Evolutionary conservation across 352 stramenopile species (phyloP).

Genomic region (Nothophytophthora sp.): DNA sequence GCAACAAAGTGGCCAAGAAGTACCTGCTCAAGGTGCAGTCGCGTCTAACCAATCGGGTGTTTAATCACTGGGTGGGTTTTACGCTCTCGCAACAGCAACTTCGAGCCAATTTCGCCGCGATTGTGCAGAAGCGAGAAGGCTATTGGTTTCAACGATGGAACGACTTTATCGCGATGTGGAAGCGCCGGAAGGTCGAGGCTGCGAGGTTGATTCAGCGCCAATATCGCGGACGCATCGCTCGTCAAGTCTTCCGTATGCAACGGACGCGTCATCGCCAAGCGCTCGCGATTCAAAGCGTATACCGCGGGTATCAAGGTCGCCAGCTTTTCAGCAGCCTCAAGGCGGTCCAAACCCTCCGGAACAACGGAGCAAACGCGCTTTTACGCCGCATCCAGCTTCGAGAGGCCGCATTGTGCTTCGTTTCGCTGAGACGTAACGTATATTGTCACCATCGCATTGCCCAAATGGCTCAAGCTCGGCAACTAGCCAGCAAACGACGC

Average conservation of each 20-base stretch:
- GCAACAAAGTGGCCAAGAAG: conserved; percentile 45
- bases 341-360: conserved; percentile 36
- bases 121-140: conserved; percentile 39
- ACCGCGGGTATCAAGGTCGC: conserved; percentile 45
- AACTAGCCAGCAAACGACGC: neutral
- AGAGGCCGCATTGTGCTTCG: conserved; percentile 28
- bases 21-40: conserved; percentile 61
- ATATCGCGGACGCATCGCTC: conserved; percentile 52
- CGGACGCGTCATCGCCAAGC: conserved; percentile 27
- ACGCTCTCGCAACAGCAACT: conserved; percentile 37
- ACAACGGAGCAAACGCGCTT: conserved; percentile 22
- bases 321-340: conserved; percentile 7
- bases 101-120: conserved; percentile 41
- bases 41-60: conserved; percentile 44
- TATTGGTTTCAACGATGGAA: conserved; percentile 60
- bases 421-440: conserved; percentile 20
- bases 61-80: conserved; percentile 56
- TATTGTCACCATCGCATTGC: conserved; percentile 32
- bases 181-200: conserved; percentile 23
- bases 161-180: conserved; percentile 27
- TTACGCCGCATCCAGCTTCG: conserved; percentile 35
- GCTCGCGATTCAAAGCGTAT: conserved; percentile 53
- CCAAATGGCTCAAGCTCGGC: conserved; percentile 26
- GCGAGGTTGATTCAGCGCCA: conserved; percentile 60
- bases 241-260: conserved; percentile 45